These are phyloP conservation scores for Pseudisothecium myosuroides DNA, from an alignment of 225 moss, liverwort and hornwort genomes.

Conservation along the genomic window DNA sequence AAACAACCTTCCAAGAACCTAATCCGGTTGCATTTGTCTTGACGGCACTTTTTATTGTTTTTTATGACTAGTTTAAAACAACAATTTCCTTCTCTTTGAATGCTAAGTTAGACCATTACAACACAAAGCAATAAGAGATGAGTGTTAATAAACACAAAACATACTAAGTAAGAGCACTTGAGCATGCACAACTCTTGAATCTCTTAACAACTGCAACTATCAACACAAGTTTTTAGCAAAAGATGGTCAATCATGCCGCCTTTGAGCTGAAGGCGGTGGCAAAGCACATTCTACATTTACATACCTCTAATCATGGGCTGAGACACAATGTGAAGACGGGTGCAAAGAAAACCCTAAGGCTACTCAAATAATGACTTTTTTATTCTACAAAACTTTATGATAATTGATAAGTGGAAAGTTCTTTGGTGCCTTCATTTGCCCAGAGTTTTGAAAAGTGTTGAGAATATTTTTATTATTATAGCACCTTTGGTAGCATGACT, in stretches of 20 bases:
- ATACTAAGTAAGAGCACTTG: not conserved
- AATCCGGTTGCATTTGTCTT: fast-evolving
- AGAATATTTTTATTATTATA: not conserved
- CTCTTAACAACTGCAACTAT: not conserved
- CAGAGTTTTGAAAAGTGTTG: not conserved
- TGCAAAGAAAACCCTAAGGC: not conserved
- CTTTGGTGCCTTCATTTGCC: not conserved
- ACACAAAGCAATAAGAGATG: not conserved
- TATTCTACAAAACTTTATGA: fast-evolving
- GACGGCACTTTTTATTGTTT: not conserved
- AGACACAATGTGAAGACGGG: no score
- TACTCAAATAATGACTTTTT: no score
- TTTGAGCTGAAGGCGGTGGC: no score
- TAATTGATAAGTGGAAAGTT: no score
- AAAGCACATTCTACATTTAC: no score
- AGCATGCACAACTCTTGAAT: not conserved
- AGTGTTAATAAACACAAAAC: not conserved
- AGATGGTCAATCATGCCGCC: not conserved
- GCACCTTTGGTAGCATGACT: not conserved
- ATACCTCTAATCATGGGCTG: fast-evolving
- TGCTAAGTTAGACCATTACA: fast-evolving
- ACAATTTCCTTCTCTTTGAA: not conserved
- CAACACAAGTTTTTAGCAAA: not conserved
- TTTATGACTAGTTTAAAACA: not conserved
- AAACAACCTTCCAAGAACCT: fast-evolving